phyloP scores from a whole-genome alignment of 2,329 filamentous ascomycete genomes.

The Domatiomyces catenatus region DNA sequence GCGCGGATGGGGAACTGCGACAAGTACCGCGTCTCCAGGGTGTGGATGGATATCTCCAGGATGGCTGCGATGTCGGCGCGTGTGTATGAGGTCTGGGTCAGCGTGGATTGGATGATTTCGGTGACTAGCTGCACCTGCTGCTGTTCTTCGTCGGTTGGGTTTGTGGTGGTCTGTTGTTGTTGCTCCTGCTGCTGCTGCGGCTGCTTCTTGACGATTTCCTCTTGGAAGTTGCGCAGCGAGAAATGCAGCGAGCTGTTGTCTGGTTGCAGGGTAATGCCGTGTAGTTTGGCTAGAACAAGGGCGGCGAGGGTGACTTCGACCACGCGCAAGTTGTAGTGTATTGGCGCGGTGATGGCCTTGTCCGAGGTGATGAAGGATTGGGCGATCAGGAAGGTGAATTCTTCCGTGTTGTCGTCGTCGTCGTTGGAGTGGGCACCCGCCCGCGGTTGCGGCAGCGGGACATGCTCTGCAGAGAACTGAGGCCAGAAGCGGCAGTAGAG shows the following conservation, averaged over 20 bases:
- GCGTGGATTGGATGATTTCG: constrained; percentile 50
- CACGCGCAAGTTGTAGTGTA: constrained; percentile 92
- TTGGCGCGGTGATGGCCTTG: constrained; percentile 83
- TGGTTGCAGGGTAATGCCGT: constrained; percentile 49
- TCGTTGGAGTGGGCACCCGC: too few species aligned
- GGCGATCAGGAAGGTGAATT: constrained; percentile 81
- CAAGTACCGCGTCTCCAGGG: constrained; percentile 65
- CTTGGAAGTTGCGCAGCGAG: constrained; percentile 74
- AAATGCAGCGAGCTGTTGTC: constrained; percentile 73
- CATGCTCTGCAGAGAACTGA: constrained; percentile 55
- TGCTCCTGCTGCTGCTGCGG: constrained; percentile 21
- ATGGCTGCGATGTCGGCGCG: constrained; percentile 65
- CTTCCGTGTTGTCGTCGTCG: constrained; percentile 47
- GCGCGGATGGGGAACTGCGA: constrained; percentile 80
- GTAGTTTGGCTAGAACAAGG: constrained; percentile 44
- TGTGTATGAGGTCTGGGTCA: constrained; percentile 72
- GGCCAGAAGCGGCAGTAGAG: constrained; percentile 85
- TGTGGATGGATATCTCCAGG: constrained; percentile 51
- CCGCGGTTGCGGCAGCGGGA: constrained; percentile 61
- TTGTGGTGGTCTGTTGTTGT: too few species aligned
- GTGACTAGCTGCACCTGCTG: constrained; percentile 70
- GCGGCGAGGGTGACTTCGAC: constrained; percentile 90
- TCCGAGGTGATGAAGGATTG: constrained; percentile 89
- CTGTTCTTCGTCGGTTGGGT: constrained; percentile 20
- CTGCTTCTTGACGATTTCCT: constrained; percentile 52